phyloP scores from a whole-genome alignment of 2,329 filamentous ascomycete species.

The Colletotrichum truncatum region DNA sequence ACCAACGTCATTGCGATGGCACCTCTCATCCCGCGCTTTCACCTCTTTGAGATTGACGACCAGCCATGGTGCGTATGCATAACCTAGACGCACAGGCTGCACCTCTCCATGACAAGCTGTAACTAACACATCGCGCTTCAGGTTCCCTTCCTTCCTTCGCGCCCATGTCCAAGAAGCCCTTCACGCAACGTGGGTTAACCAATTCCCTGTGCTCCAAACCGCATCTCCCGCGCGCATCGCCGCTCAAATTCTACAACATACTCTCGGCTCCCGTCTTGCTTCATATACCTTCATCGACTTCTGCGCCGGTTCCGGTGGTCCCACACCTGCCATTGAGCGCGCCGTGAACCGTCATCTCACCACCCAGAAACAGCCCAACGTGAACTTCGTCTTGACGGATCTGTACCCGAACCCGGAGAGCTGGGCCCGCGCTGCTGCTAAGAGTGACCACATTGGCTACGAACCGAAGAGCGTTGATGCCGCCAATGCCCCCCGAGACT shows the following conservation, averaged over 20 bases:
- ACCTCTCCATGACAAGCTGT: background rate
- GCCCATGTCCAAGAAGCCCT: constrained; percentile 72
- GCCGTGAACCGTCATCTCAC: constrained; percentile 60
- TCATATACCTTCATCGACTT: constrained; percentile 77
- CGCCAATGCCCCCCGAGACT: constrained; percentile 60
- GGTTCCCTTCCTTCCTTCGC: constrained; percentile 74
- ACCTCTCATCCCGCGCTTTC: constrained; percentile 64
- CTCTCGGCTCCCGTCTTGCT: constrained; percentile 56
- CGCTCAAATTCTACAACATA: constrained; percentile 62
- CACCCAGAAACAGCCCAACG: constrained; percentile 39
- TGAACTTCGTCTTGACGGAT: constrained; percentile 72
- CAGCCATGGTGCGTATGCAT: constrained; percentile 67
- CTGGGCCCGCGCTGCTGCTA: constrained; percentile 63
- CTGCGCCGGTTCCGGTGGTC: constrained; percentile 78
- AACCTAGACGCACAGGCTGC: background rate
- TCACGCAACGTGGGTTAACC: constrained; percentile 69
- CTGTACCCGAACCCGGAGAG: constrained; percentile 70
- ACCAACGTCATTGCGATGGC: constrained; percentile 46
- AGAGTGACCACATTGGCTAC: constrained; percentile 66
- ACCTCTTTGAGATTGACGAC: constrained; percentile 75
- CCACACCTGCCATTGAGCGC: constrained; percentile 71
- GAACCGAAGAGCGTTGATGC: constrained; percentile 72
- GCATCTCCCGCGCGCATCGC: constrained; percentile 68
- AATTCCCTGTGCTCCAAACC: constrained; percentile 65
- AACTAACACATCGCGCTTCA: constrained; percentile 40